Conservation (phyloP, 2,329 filamentous ascomycete genomes). For the Cladosporium phlei region DNA sequence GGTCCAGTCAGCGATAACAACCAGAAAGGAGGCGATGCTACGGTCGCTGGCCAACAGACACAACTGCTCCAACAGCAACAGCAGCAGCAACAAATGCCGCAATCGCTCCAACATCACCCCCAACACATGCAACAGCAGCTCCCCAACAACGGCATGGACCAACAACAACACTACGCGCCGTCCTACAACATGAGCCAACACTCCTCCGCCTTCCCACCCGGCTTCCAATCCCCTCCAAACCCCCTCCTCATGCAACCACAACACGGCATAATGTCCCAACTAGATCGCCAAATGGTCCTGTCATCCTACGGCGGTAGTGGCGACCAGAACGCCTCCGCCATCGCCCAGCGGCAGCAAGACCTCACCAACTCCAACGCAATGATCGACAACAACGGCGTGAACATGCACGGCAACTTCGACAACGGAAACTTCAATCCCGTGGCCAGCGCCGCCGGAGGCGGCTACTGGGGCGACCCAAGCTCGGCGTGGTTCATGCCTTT, state of each 20-base stretch:
- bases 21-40: constrained; percentile 16
- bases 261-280: constrained; percentile 57
- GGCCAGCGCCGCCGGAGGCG: constrained; percentile 12
- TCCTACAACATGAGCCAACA: constrained; percentile 37
- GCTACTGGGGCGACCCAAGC: constrained; percentile 37
- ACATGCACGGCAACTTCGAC: constrained; percentile 12
- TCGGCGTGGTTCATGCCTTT: constrained; percentile 91
- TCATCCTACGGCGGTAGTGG: constrained; percentile 62
- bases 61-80: constrained; percentile 21
- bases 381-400: constrained; percentile 16
- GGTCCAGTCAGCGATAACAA: constrained; percentile 16
- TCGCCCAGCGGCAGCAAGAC: too few species aligned
- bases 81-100: constrained; percentile 17
- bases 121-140: constrained; percentile 16
- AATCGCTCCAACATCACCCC: constrained; percentile 21
- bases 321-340: constrained; percentile 36
- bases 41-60: constrained; percentile 23
- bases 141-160: neutral
- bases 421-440: constrained; percentile 14
- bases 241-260: constrained; percentile 28
- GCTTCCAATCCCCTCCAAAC: constrained; percentile 28
- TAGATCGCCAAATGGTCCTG: constrained; percentile 73
- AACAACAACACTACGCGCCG: constrained; percentile 15
- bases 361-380: constrained; percentile 16
- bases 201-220: constrained; percentile 40